These are phyloP conservation scores for Apiospora phragmitis DNA, from an alignment of 2,329 filamentous ascomycete genomes.

Conservation along the genomic window DNA sequence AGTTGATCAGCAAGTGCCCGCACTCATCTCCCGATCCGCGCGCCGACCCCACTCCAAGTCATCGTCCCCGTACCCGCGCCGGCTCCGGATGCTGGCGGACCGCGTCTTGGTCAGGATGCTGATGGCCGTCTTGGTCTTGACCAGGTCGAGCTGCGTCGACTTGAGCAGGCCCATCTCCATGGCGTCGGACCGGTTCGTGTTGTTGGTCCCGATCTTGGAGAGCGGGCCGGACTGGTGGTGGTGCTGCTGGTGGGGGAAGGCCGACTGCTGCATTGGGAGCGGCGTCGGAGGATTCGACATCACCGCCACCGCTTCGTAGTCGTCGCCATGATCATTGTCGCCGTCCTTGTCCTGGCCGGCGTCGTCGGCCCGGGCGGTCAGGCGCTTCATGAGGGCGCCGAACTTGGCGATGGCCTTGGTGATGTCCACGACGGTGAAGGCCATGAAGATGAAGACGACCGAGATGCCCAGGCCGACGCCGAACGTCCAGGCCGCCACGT, in stretches of 20 bases:
- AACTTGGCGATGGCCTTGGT: slow-evolving; percentile 19
- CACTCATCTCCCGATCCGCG: slow-evolving; percentile 13
- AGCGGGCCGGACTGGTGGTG: not conserved
- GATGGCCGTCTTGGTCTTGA: slow-evolving; percentile 14
- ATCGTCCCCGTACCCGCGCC: slow-evolving; percentile 7
- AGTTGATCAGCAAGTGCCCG: slow-evolving; percentile 11
- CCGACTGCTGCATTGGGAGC: not conserved
- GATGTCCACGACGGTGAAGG: slow-evolving; percentile 39
- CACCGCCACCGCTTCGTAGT: not conserved
- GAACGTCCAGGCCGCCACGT: slow-evolving; percentile 56
- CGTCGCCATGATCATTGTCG: not conserved
- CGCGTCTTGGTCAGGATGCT: slow-evolving; percentile 15
- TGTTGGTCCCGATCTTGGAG: slow-evolving; percentile 13
- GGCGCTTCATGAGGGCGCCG: slow-evolving; percentile 2
- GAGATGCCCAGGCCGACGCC: slow-evolving; percentile 42
- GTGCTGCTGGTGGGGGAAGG: not conserved
- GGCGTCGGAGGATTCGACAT: slow-evolving; percentile 3
- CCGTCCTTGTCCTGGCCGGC: not conserved
- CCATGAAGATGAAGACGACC: slow-evolving; percentile 38
- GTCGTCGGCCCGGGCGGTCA: not conserved
- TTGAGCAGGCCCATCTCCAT: slow-evolving; percentile 14
- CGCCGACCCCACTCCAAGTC: slow-evolving; percentile 14
- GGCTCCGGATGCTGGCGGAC: slow-evolving; percentile 10
- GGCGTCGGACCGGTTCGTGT: slow-evolving; percentile 12
- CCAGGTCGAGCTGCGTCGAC: slow-evolving; percentile 13